Percentiles rank a stretch among this genome's conserved stretches.
Conservation (phyloP, 1,139 yeast genomes). For the Geotrichum citri-aurantii region DNA sequence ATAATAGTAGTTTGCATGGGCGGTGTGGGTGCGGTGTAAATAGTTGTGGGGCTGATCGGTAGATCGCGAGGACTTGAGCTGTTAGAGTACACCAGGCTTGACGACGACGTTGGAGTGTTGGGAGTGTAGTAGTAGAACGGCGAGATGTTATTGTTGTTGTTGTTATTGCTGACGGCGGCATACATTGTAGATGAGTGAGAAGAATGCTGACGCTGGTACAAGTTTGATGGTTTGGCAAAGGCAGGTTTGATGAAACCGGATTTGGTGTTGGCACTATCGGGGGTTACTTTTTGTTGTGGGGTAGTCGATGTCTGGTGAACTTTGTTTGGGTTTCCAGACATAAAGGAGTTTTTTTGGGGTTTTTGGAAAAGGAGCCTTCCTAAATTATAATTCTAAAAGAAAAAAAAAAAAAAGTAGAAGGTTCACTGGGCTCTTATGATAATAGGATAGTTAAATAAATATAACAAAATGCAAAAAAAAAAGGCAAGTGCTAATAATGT, state of each 20-base stretch:
- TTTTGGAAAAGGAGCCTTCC: too few species aligned
- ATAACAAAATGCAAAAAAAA: too few species aligned
- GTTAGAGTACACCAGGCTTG: neutral
- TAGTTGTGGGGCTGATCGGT: neutral
- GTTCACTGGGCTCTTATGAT: too few species aligned
- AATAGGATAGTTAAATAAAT: too few species aligned
- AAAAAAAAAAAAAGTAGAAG: too few species aligned
- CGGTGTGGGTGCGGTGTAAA: neutral
- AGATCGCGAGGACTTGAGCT: neutral
- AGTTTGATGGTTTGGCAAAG: neutral
- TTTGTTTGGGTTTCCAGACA: neutral
- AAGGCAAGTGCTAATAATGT: neutral
- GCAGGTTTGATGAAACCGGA: neutral
- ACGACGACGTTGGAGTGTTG: slow-evolving; percentile 1
- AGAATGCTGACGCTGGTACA: neutral
- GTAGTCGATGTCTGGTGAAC: neutral
- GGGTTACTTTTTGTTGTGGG: neutral
- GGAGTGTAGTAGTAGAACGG: slow-evolving; percentile 4
- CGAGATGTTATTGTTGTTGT: neutral
- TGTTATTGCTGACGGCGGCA: neutral
- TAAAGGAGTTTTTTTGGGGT: too few species aligned
- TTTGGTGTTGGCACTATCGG: neutral
- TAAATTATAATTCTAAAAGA: neutral
- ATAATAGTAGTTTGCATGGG: neutral
- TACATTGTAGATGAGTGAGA: neutral